Base-by-base conservation (phyloP, 768 basidiomycete genomes). In the Termitomyces sp. region DNA sequence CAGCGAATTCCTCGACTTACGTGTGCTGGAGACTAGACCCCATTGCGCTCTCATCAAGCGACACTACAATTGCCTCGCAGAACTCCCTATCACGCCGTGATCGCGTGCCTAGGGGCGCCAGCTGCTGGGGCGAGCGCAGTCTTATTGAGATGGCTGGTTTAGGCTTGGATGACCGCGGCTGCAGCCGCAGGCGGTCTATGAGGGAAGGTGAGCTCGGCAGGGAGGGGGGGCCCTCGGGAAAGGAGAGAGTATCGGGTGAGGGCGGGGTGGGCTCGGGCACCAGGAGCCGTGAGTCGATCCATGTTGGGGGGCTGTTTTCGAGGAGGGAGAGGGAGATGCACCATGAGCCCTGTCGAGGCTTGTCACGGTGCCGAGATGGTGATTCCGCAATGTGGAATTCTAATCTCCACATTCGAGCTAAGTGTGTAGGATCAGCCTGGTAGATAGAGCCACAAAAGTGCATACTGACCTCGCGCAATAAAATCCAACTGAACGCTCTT, bases 321-420 rank as follows among this genome's bases (percentile, higher is more conserved):
- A 81, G 70, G 5, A 87, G 67, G 1, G 75, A 74, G 2, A 87
- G 78, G 1, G 74, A 69, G 33, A 86, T 71, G 39, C 77, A 74
- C 84, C 79, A 80, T 18, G 76, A 70, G 6, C 77, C 77, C 34
- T 66, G 62, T n/a, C 64, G 66, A 4, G 66, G 66, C 57, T 39
- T 46, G 24, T 55, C 26, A 1, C 36, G 36, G n/a, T 20, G 5
- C 29, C 45, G 48, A 15, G 53, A 46, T 12, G n/a, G n/a, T n/a
- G 63, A 64, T 8, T 66, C 62, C 5, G 69, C 70, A 13, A 77
- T 67, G 3, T 64, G 68, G 63, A 86, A 86, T 4, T 65, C 64
- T 20, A 85, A 63, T n/a, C 69, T 64, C 83, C 83, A 87, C 73
- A 86, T 74, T 3, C 86, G 78, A 50, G 77, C 84, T 85, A 29